Base-by-base conservation (phyloP, 2,329 filamentous ascomycete genomes). In the Aschersonia sp. region DNA sequence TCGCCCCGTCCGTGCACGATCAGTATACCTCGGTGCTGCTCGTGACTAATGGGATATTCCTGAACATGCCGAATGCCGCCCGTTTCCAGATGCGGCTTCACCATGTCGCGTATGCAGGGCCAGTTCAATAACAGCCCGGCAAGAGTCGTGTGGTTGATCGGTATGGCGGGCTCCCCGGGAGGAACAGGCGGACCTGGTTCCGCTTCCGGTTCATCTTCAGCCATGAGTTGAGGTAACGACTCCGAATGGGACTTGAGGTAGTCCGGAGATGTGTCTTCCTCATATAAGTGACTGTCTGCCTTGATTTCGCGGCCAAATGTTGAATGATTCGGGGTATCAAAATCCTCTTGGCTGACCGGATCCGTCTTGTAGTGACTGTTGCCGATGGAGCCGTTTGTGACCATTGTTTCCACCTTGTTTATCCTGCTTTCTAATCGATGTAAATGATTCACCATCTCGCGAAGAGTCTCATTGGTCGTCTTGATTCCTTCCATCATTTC, bases 121-220 rank as follows among this genome's bases (percentile, higher is more conserved):
- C 84, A 88, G 44, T 76, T 72, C 31, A 97, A 68, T 14, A 97
- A 69, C 52, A 88, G 77, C 45, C 92, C 86, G 1, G 88, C 88
- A n/a, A 87, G 79, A 0, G 89, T 95, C 0, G 87, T 94, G 58
- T 97, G 90, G 54, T 94, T 86, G 31, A 81, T 77, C 1, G 87
- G 85, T 48, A 94, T 85, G 2, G 83, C 77, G 11, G 84, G 76
- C 53, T 80, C 74, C 44, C 78, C 79, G 1, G 74, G 73, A 10
- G 65, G 67, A 6, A 76, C 72, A 9, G 70, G 65, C 6, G 71
- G 70, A 6, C 72, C 71, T 22, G 74, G 72, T 43, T 74, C 70
- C 2, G 66, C 65, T 48, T 77, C 73, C 45, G 69, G 62, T 46
- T 73, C 69, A 32, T 77, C 70, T 40, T 72, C 73, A 4, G 55